phyloP scores from a whole-genome alignment of 805 yeast species.

The Jamesozyma piceae region DNA sequence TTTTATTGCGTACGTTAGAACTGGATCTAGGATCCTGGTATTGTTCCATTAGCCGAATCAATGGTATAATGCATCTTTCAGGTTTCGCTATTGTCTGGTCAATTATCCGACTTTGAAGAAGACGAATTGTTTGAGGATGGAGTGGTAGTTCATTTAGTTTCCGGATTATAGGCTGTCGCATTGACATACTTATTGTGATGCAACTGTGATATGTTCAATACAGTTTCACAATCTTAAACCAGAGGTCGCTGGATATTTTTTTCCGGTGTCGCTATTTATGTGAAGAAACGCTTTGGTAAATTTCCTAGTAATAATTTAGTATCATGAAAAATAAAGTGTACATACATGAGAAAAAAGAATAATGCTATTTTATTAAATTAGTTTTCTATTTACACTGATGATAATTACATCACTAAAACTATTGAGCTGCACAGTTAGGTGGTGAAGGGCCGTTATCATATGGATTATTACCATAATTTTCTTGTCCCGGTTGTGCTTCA shows the following conservation, averaged over 20 bases:
- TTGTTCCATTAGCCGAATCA: neutral
- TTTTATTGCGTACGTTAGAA: neutral
- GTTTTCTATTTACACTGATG: neutral
- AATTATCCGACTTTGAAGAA: neutral
- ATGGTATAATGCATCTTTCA: neutral
- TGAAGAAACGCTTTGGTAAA: too few species aligned
- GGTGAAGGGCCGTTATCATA: conserved; percentile 8
- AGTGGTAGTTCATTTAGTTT: neutral
- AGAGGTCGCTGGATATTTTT: too few species aligned
- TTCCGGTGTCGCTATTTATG: too few species aligned
- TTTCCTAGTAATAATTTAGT: too few species aligned
- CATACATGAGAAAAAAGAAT: neutral
- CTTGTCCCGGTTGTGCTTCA: conserved; percentile 3
- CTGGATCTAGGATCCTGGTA: neutral
- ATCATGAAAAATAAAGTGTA: too few species aligned
- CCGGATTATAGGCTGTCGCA: neutral
- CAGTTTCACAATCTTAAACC: too few species aligned
- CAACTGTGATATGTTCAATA: too few species aligned
- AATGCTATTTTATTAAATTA: too few species aligned
- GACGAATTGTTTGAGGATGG: neutral
- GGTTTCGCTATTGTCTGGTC: neutral
- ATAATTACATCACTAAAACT: conserved; percentile 3
- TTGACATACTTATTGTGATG: too few species aligned
- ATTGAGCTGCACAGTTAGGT: conserved; percentile 38
- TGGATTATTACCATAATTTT: too few species aligned